These are phyloP conservation scores for Ganoderma sp. DNA, from an alignment of 1,284 basidiomycete species.

Conservation along the genomic window DNA sequence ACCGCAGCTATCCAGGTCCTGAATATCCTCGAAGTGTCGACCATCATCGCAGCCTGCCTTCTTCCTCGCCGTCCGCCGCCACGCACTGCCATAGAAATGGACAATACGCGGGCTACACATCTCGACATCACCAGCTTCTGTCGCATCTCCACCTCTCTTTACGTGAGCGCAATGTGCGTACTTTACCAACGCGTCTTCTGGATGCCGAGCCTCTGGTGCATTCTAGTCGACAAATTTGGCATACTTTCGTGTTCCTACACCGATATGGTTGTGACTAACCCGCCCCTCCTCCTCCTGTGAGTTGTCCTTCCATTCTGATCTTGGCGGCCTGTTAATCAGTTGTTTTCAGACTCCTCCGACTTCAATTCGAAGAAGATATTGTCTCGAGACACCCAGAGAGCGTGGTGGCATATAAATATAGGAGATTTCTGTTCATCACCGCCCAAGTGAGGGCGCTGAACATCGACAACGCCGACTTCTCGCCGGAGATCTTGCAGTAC, in stretches of 20 bases:
- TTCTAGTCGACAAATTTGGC: background rate
- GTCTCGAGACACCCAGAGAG: background rate
- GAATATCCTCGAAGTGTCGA: background rate
- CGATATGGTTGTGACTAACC: background rate
- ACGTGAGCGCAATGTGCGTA: background rate
- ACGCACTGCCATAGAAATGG: background rate
- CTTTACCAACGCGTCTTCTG: background rate
- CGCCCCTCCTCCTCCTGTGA: background rate
- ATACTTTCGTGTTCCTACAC: background rate
- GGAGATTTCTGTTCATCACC: background rate
- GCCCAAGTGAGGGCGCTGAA: background rate
- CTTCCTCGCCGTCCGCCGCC: background rate
- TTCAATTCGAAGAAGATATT: background rate
- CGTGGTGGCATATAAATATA: background rate
- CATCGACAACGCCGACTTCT: background rate
- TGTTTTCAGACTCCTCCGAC: background rate
- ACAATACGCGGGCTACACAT: background rate
- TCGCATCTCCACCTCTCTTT: background rate
- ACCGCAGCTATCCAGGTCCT: background rate
- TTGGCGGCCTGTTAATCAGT: background rate
- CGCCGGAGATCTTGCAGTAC: background rate
- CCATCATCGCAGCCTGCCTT: background rate
- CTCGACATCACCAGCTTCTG: background rate
- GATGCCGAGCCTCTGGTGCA: background rate
- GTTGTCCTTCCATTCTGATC: background rate